Base-by-base conservation (phyloP, 2,329 filamentous ascomycete genomes). In the Calonectria pseudoturangicola region DNA sequence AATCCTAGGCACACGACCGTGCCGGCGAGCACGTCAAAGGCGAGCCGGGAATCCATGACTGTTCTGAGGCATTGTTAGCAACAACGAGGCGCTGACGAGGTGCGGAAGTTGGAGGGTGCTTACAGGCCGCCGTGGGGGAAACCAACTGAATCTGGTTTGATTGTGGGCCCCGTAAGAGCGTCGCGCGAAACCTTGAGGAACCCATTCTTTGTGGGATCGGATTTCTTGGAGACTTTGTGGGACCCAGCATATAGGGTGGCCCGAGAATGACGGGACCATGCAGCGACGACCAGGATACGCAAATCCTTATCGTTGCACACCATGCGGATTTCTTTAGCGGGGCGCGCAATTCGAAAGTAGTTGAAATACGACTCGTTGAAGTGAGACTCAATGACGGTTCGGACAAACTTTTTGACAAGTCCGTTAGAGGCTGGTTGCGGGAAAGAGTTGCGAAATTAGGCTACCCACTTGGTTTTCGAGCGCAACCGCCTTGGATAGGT, bases 351-450 rank as follows among this genome's bases (percentile, higher is more conserved):
- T 25, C 51, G 51, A 39, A 56, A 56, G 30, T 21, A 56, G 51
- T 56, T 56, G 51, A 56, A 56, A 56, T 56, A 39, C 51, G 51
- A 56, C 30, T 36, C 51, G 18, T 39, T 56, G 51, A 56, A 56
- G 51, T 56, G 30, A 21, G 51, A 56, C n/a, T 56, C 51, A 21
- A 56, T 39, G 15, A 56, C 51, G 28, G 18, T 13, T 18, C 51
- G 51, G 7, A 56, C 51, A 39, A 56, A 56, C 51, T 56, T 21
- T 33, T 43, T 45, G 16, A 36, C 7, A 10, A 5, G 33, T 36
- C 12, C 41, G 43, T 45, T 9, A 45, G 43, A 45, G 43, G 7
- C n/a, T 45, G 5, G 4, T 25, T 56, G 8, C 30, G 18, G 51
- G 51, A 33, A 3, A 3, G 30, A 25, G 33, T 56, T 21, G 51